Evolutionary conservation across 108 stramenopile species (phyloP), one percentile per base, ranked within the genome.

Genomic region (Fragilaria crotonensis): DNA sequence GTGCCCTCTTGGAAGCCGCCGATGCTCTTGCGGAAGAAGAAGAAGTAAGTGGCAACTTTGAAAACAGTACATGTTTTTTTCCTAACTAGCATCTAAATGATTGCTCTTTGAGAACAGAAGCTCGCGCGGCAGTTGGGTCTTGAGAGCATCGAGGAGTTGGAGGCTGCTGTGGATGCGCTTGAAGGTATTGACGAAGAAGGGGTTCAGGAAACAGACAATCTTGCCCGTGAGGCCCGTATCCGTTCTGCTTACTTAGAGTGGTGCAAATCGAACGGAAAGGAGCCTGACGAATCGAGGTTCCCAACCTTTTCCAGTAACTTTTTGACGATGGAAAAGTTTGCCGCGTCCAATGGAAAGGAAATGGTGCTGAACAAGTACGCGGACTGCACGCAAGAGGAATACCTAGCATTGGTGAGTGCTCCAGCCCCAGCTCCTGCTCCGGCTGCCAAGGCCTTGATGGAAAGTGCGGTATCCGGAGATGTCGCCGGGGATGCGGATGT

Each of bases 21-120:
- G 85, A 86, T 64, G 89, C 89, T 1, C 50, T 90, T 50, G 83
- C 85, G 5, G 81, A 80, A 51, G 89, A 90, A 64, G 89, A 90
- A 68, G 73, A 82, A 72, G 87, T 88, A 72, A 19, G 86, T 72
- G 19, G n/a, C 57, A n/a, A n/a, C n/a, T n/a, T n/a, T n/a, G n/a
- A n/a, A n/a, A n/a, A n/a, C n/a, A n/a, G n/a, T n/a, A n/a, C n/a
- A n/a, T n/a, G n/a, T n/a, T 20, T 50, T 48, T 44, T 36, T 44
- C 4, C 11, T 44, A 5, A 49, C 9, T 19, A 17, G 5, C 22
- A 54, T 54, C 28, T 19, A 59, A 28, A 7, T 20, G 3, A 20
- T n/a, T 20, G 20, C 19, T 17, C 5, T 49, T 49, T 21, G 5
- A 20, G 20, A 21, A 19, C 46, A 85, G 82, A 68, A 78, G 70